Evolutionary conservation across 75 land plant genomes (phyloP).

Genomic region (Pseudotsuga menziesii): DNA sequence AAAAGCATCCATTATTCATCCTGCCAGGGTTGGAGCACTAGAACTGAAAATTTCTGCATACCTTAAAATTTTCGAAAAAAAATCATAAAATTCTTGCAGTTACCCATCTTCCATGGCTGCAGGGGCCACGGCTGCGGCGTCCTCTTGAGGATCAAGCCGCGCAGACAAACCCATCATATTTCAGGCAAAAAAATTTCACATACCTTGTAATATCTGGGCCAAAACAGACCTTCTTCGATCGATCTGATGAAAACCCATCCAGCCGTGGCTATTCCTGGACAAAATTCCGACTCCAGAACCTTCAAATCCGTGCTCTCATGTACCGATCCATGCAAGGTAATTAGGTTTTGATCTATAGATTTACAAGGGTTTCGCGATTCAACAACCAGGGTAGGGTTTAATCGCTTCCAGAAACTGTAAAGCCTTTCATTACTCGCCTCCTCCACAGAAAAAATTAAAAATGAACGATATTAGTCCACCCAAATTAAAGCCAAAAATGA

Average conservation of each 20-base stretch:
- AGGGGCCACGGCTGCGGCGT: neutral
- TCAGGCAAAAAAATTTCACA: neutral
- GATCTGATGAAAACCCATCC: neutral
- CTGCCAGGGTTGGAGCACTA: neutral
- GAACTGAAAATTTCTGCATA: neutral
- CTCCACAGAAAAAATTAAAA: neutral
- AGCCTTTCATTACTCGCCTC: neutral
- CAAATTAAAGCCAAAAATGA: neutral
- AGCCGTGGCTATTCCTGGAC: neutral
- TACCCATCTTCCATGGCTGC: constrained; percentile 8
- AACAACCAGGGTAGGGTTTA: constrained; percentile 11
- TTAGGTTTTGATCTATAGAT: neutral
- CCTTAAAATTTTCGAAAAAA: neutral
- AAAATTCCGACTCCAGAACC: neutral
- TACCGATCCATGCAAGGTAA: neutral
- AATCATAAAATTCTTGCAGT: neutral
- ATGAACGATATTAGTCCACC: neutral
- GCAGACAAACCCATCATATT: constrained; percentile 1
- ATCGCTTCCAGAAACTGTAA: constrained; percentile 7
- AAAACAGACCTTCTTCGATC: neutral
- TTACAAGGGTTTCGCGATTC: neutral
- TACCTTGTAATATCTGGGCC: neutral
- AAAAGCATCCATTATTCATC: constrained; percentile 8
- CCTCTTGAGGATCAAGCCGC: neutral
- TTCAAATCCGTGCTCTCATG: neutral